These are phyloP conservation scores for Trichoderma sp. DNA, from an alignment of 2,329 filamentous ascomycete species.

Conservation along the genomic window DNA sequence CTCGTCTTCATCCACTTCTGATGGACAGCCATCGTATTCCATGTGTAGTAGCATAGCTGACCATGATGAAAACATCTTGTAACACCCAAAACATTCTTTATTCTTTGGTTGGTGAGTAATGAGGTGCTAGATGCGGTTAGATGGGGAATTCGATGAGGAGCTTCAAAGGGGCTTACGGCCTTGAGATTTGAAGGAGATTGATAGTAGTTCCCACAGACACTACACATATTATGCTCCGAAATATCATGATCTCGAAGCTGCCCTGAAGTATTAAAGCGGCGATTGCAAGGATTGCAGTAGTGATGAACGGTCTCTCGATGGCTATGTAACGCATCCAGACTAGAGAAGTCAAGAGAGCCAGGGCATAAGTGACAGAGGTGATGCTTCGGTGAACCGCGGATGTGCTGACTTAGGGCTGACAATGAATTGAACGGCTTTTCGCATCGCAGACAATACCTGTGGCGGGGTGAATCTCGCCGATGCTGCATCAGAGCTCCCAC, in stretches of 20 bases:
- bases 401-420: not conserved
- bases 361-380: not conserved
- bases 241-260: not conserved
- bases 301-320: not conserved
- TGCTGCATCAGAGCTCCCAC: not conserved
- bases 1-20: not conserved
- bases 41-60: not conserved
- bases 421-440: not conserved
- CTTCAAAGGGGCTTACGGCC: not conserved
- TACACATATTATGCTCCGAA: not conserved
- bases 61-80: not conserved
- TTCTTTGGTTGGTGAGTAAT: not conserved
- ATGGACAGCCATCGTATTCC: not conserved
- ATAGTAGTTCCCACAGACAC: not conserved
- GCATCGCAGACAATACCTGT: not conserved
- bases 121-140: not conserved
- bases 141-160: not conserved
- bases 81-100: not conserved
- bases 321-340: not conserved
- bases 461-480: not conserved
- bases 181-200: not conserved
- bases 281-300: not conserved
- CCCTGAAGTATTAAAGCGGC: not conserved
- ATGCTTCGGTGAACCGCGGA: not conserved
- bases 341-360: not conserved